Base-by-base conservation (phyloP, 768 basidiomycete species). In the Leucosporidium yakuticum region DNA sequence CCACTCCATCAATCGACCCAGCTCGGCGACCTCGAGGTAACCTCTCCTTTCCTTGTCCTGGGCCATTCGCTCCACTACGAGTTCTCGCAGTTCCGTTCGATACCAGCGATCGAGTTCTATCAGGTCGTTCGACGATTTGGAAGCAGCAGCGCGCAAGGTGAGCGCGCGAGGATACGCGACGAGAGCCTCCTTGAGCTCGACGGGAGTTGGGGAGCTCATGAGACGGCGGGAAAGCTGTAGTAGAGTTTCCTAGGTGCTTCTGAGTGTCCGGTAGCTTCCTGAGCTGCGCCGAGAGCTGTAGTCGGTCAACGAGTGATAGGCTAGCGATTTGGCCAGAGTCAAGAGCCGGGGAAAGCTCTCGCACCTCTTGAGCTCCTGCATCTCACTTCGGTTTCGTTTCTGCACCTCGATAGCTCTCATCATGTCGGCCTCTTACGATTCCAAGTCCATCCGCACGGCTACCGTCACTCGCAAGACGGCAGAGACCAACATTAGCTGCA, bases 401-500 rank as follows among this genome's bases (percentile, higher is more conserved):
- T 44, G 39, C 39, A 44, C 39, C 39, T 44, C 39, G 39, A 44
- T 15, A 44, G 39, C 39, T 44, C 39, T 44, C 39, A 15, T 44
- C 39, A 44, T 44, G 39, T 44, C 39, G 3, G 39, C 39, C 39
- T 44, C 57, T 6, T 58, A n/a, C 32, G 57, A 36, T 21, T 34
- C 57, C 4, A 66, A 63, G 21, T 20, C 64, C 2, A 66, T 74
- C 48, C 68, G 74, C 12, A 73, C 71, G 5, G 75, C 75, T 5
- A 69, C 69, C 29, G 69, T 75, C 36, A 21, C 49, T 29, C 73
- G 75, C 69, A 75, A 73, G 65, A 75, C 75, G 34, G 65, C 70
- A 74, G 96, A 99, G 81, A 98, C 96, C 0, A 80, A 87, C 69
- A 92, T 98, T 69, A 83, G 88, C n/a, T 87, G 94, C 71, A 82